These are phyloP conservation scores for Penicillium olsonii DNA, from an alignment of 2,329 filamentous ascomycete species.

Conservation along the genomic window DNA sequence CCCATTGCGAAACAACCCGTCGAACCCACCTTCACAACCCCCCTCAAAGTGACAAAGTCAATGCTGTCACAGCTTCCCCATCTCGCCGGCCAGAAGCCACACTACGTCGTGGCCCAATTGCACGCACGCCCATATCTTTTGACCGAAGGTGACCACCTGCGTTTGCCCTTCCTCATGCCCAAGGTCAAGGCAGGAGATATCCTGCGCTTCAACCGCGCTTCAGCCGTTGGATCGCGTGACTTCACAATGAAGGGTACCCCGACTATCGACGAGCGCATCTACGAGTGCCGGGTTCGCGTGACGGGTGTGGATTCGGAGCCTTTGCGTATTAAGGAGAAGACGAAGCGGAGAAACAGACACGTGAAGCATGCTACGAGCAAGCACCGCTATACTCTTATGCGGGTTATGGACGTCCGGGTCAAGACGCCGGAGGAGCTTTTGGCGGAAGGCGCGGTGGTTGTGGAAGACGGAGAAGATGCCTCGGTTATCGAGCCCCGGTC, in stretches of 20 bases:
- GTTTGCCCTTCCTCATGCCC: slow-evolving; percentile 78
- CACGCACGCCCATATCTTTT: slow-evolving; percentile 54
- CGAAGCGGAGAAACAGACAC: slow-evolving; percentile 69
- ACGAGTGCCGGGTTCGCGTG: slow-evolving; percentile 81
- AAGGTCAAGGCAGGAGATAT: slow-evolving; percentile 78
- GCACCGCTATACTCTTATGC: slow-evolving; percentile 82
- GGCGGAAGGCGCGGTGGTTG: slow-evolving; percentile 42
- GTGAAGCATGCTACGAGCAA: slow-evolving; percentile 81
- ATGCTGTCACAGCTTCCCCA: slow-evolving; percentile 46
- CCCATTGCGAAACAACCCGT: slow-evolving; percentile 37
- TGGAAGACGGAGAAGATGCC: slow-evolving; percentile 28
- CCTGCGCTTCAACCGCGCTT: slow-evolving; percentile 83
- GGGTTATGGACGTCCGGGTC: slow-evolving; percentile 78
- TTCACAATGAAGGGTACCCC: slow-evolving; percentile 81
- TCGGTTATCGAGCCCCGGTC: slow-evolving; percentile 28
- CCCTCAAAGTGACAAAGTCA: slow-evolving; percentile 44
- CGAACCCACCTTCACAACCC: slow-evolving; percentile 38
- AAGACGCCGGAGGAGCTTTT: slow-evolving; percentile 58
- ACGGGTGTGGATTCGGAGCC: slow-evolving; percentile 82
- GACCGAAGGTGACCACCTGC: slow-evolving; percentile 68
- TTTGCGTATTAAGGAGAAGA: slow-evolving; percentile 76
- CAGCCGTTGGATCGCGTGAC: slow-evolving; percentile 79
- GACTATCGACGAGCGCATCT: slow-evolving; percentile 82
- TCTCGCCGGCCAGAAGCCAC: slow-evolving; percentile 46
- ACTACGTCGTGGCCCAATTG: slow-evolving; percentile 51